Conservation (phyloP, 2,329 filamentous ascomycete species). For the Xylariaceae sp. region DNA sequence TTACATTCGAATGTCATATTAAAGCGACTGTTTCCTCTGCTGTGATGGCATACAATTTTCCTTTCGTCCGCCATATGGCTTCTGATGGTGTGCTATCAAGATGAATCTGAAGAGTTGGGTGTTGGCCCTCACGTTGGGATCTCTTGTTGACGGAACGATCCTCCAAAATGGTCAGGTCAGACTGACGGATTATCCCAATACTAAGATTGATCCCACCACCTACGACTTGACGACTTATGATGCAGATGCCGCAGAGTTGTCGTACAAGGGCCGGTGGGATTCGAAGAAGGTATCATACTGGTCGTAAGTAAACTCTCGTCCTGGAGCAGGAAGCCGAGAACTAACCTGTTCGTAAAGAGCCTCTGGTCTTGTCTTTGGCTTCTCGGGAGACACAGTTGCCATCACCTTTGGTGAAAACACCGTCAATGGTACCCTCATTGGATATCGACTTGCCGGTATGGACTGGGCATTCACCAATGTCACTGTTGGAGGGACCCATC, state of each 20-base stretch:
- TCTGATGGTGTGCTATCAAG: background rate
- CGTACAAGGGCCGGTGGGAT: slow-evolving; percentile 60
- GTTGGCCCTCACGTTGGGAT: slow-evolving; percentile 16
- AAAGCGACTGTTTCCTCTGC: slow-evolving; percentile 1
- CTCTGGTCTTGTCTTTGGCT: slow-evolving; percentile 51
- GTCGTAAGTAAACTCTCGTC: slow-evolving; percentile 40
- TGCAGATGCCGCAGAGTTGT: slow-evolving; percentile 48
- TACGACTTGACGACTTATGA: slow-evolving; percentile 42
- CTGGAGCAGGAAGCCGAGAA: background rate
- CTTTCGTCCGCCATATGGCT: background rate
- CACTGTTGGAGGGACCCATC: slow-evolving; percentile 50
- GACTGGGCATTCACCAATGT: slow-evolving; percentile 60
- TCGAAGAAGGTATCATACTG: slow-evolving; percentile 56
- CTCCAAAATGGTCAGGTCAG: slow-evolving; percentile 40
- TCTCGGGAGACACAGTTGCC: slow-evolving; percentile 48
- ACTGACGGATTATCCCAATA: slow-evolving; percentile 38
- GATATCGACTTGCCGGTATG: slow-evolving; percentile 52
- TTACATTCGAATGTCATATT: slow-evolving; percentile 4
- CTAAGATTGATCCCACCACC: slow-evolving; percentile 32
- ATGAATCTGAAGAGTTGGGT: slow-evolving; percentile 17
- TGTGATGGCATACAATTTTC: background rate
- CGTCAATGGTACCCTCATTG: slow-evolving; percentile 46
- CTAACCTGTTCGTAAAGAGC: slow-evolving; percentile 33
- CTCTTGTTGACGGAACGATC: slow-evolving; percentile 29
- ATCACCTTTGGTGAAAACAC: slow-evolving; percentile 51